phyloP scores from a whole-genome alignment of 345 rosid species.

The Populus davidiana region DNA sequence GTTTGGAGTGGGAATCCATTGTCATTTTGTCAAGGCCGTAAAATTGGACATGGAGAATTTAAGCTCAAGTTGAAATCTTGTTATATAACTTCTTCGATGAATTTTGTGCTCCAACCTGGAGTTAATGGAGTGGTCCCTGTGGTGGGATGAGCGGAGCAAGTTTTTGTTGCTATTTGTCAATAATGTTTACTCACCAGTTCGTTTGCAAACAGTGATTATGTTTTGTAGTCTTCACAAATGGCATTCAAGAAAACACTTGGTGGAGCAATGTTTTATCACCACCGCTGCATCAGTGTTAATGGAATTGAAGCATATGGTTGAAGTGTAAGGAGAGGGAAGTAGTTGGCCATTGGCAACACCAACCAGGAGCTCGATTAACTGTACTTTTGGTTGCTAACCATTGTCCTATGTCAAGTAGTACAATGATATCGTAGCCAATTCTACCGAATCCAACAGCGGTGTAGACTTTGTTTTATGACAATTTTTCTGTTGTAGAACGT shows the following conservation, averaged over 20 bases:
- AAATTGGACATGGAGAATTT: slow-evolving; percentile 4
- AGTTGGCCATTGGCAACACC: background rate
- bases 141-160: background rate
- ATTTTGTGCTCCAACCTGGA: background rate
- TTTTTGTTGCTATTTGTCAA: background rate
- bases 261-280: background rate
- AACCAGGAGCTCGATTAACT: background rate
- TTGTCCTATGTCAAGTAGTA: too few species aligned
- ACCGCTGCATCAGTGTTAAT: background rate
- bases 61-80: background rate
- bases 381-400: too few species aligned
- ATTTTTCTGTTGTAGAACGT: too few species aligned
- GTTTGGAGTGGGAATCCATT: slow-evolving; percentile 90
- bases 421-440: too few species aligned
- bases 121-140: background rate
- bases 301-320: background rate
- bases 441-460: too few species aligned
- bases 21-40: slow-evolving; percentile 63
- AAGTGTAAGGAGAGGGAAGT: background rate
- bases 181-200: background rate
- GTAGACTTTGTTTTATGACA: too few species aligned
- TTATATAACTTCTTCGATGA: background rate
- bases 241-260: background rate
- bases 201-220: background rate
- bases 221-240: background rate